Evolutionary conservation across 106 monocot genomes (phyloP), one percentile per base, ranked within the genome.

Genomic region (Allium fistulosum): DNA sequence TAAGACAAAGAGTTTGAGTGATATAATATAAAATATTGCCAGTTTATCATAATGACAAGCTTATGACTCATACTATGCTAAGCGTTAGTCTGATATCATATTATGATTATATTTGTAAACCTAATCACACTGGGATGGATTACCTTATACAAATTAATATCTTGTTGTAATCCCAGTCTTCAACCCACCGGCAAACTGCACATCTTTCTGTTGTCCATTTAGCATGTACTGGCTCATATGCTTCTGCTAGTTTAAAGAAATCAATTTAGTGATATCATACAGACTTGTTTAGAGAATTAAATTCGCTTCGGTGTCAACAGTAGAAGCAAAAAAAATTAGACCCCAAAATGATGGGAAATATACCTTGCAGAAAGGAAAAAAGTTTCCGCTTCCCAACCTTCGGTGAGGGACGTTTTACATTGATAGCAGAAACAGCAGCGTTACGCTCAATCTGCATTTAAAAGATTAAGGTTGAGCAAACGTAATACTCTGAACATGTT

Each of bases 91-190:
- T 37, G 37, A 37, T 37, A 37, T 37, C 37, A 37, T 4, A 37
- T 37, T 37, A 37, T 37, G 37, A 37, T 37, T 37, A 37, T 5
- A 37, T 37, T 37, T 37, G 37, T 37, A 37, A 5, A 37, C 5
- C 37, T 37, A 37, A 37, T 37, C 5, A 37, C 37, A 37, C 37
- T 37, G 2, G 37, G 37, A n/a, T 57, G 6, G 68, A 62, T 12
- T 75, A 99, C 99, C 99, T 93, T 73, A 87, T 99, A 69, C 99
- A 99, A 17, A 99, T 90, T 49, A 99, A 93, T 47, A 99, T 99
- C 81, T 99, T 93, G 68, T 99, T 99, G 69, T 93, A 84, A 56
- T 99, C 99, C 99, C 99, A 99, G 58, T 99, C 99, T 80, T 90
- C 90, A 70, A 93, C 84, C 99, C 99, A 93, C 80, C 99, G 85